Evolutionary conservation across 257 asterid species (phyloP), one percentile per base, ranked within the genome.

Genomic region (Asclepias syriaca): DNA sequence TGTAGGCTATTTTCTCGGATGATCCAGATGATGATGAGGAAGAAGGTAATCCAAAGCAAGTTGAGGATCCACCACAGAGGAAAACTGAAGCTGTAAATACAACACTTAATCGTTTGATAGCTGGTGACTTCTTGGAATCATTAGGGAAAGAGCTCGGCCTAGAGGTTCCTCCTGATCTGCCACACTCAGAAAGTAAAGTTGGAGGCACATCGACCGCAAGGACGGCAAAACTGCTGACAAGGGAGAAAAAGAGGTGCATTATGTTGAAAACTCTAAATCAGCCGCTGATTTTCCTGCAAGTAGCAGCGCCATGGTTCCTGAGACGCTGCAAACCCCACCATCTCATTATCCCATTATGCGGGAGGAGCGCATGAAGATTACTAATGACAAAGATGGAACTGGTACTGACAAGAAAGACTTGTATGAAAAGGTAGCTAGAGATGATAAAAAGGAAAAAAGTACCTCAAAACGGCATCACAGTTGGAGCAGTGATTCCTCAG

Each of bases 121-220:
- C 97, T 68, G 99, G 97, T 7, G 99, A 94, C 86, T 94, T 94
- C 85, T 84, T 94, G 74, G 93, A 94, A 81, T 91, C 99, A 19
- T 76, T 94, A 74, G 99, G 99, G 24, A 91, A 89, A 80, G 99
- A 94, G 82, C 77, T 94, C 37, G 99, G 99, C 59, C 77, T 94
- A 57, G 80, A 56, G 67, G 95, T 94, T 71, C 97, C 99, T 39
- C 95, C 94, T 6, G 96, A 89, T 80, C 75, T 77, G 72, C 87
- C 92, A 64, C 64, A 22, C 32, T 64, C 81, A 4, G 90, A 81
- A 75, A 83, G 67, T 78, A 84, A 78, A 78, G 55, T 77, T 21
- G 77, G 77, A 48, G 60, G 75, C 48, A 37, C 50, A 61, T 75
- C 66, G 48, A 46, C 77, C 72, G 54, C 64, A 84, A 75, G 68